phyloP scores from a whole-genome alignment of 495 filamentous ascomycete genomes.

The Apiosordaria backusii region DNA sequence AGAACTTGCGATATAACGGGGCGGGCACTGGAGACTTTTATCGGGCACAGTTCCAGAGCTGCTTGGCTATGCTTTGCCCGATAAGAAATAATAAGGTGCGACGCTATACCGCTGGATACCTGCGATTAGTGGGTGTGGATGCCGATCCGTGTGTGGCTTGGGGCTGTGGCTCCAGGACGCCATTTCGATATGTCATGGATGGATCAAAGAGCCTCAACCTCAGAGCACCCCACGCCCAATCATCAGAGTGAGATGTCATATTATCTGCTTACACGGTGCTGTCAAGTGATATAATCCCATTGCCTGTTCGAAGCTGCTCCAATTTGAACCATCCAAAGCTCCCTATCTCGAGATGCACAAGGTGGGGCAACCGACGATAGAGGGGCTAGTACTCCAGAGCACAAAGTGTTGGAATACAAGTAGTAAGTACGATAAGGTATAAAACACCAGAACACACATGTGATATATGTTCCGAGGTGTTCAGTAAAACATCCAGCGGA shows the following conservation, averaged over 20 bases:
- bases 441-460: neutral
- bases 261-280: neutral
- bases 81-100: slow-evolving; percentile 3
- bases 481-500: too few species aligned
- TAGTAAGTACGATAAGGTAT: neutral
- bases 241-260: neutral
- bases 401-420: neutral
- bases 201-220: neutral
- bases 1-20: neutral
- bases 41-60: slow-evolving; percentile 1
- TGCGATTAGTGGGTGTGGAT: neutral
- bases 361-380: neutral
- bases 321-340: neutral
- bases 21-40: neutral
- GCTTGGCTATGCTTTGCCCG: slow-evolving; percentile 2
- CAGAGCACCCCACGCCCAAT: neutral
- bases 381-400: neutral
- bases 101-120: slow-evolving; percentile 4
- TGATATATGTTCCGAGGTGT: neutral
- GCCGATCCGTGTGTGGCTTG: slow-evolving; percentile 3
- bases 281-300: neutral
- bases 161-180: neutral
- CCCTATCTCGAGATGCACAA: neutral
- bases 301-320: neutral
- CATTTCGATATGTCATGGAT: neutral